These are phyloP conservation scores for Medicago ruthenica DNA, from an alignment of 306 rosid genomes.

Conservation along the genomic window DNA sequence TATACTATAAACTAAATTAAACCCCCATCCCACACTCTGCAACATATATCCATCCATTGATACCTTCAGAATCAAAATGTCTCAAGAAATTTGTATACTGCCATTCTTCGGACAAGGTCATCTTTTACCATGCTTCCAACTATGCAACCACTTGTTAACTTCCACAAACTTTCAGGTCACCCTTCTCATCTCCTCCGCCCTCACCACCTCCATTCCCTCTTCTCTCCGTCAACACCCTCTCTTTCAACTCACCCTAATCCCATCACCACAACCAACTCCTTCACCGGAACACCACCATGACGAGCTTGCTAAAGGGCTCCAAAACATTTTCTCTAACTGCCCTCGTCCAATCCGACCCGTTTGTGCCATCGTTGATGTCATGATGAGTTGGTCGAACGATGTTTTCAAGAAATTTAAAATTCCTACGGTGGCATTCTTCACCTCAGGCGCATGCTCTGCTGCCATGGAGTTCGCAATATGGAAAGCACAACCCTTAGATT, in stretches of 20 bases:
- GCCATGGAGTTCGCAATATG: conserved; percentile 62
- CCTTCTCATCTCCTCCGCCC: conserved; percentile 51
- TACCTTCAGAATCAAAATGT: conserved; percentile 33
- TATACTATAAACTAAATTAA: not conserved
- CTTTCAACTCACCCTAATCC: conserved; percentile 48
- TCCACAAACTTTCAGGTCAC: conserved; percentile 51
- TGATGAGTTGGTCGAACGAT: conserved; percentile 59
- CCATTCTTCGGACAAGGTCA: conserved; percentile 77
- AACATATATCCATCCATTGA: not conserved
- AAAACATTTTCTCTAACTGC: conserved; percentile 41
- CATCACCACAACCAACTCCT: not conserved
- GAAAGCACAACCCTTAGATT: conserved; percentile 54
- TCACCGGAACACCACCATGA: conserved; percentile 30
- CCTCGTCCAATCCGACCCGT: conserved; percentile 46
- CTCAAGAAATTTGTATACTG: conserved; percentile 56
- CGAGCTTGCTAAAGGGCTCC: conserved; percentile 39
- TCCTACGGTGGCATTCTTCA: conserved; percentile 64
- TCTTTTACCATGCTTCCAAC: conserved; percentile 65
- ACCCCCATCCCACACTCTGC: not conserved
- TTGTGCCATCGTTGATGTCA: conserved; percentile 61
- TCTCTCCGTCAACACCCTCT: conserved; percentile 55
- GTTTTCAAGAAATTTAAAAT: conserved; percentile 48
- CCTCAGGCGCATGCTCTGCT: conserved; percentile 65
- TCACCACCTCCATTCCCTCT: conserved; percentile 58
- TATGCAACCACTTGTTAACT: conserved; percentile 65